Percentiles rank a stretch among this genome's conserved stretches.
phyloP scores from a whole-genome alignment of 2,329 filamentous ascomycete species.

The Cryphonectria radicalis region DNA sequence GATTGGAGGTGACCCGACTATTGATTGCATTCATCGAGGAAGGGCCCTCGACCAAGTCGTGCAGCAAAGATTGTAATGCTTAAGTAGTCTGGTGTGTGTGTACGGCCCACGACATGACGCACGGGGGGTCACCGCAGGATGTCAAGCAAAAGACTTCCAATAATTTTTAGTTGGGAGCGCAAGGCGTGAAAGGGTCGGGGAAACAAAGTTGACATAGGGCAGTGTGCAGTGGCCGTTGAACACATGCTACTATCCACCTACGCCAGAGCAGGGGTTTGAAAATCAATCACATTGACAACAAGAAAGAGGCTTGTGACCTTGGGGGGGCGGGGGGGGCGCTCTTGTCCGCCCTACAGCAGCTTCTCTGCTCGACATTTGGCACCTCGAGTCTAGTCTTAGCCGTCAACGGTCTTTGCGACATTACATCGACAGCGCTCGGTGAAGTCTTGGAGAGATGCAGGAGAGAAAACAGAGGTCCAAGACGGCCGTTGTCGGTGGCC shows the following conservation, averaged over 20 bases:
- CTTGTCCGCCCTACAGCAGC: background rate
- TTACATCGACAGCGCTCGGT: background rate
- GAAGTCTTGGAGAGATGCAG: background rate
- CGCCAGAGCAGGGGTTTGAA: background rate
- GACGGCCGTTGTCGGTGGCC: background rate
- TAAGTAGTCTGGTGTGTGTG: background rate
- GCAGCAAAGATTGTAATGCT: background rate
- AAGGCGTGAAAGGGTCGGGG: too few relatives aligned
- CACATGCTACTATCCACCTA: background rate
- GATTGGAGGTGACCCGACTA: background rate
- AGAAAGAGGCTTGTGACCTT: background rate
- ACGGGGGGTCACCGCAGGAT: slow-evolving; percentile 5
- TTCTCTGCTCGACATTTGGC: background rate
- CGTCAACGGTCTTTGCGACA: background rate
- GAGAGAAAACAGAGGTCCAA: background rate
- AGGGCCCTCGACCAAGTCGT: background rate
- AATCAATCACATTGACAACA: background rate
- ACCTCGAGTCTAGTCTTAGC: background rate
- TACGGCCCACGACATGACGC: slow-evolving; percentile 8
- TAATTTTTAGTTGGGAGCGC: background rate
- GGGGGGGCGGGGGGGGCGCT: too few relatives aligned
- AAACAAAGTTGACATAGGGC: background rate
- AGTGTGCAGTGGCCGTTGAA: background rate
- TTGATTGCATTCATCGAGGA: background rate
- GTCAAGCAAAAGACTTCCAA: slow-evolving; percentile 6